Conservation (phyloP, 169 alveolate species). For the Plasmodium berghei region DNA sequence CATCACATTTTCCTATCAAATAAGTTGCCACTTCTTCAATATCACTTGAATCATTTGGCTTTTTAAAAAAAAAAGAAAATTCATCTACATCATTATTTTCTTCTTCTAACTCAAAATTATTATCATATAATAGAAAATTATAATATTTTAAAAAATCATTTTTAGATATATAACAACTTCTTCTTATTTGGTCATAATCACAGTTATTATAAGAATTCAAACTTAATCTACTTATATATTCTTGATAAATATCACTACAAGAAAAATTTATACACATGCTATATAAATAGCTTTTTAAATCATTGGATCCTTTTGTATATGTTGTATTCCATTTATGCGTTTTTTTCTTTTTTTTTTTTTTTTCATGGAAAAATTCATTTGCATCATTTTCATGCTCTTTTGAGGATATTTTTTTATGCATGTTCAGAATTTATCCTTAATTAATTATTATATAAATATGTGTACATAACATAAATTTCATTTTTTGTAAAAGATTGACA, state of each 20-base stretch:
- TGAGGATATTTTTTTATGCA: background rate
- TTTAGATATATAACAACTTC: conserved; percentile 53
- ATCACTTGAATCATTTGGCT: conserved; percentile 8
- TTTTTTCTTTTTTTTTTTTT: conserved; percentile 11
- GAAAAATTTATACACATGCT: conserved; percentile 45
- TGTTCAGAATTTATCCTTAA: background rate
- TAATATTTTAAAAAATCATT: conserved; percentile 63
- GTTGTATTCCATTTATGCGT: background rate
- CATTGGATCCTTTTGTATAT: conserved; percentile 11
- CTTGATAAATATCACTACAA: conserved; percentile 70
- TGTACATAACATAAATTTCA: background rate
- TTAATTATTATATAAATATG: background rate
- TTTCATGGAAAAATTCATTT: background rate
- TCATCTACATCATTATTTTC: conserved; percentile 21
- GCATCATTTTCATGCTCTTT: background rate
- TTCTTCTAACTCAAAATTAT: conserved; percentile 59
- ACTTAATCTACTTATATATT: conserved; percentile 52
- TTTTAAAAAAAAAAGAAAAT: background rate
- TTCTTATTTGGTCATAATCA: conserved; percentile 66
- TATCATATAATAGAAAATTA: conserved; percentile 46
- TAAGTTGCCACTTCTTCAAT: conserved; percentile 47
- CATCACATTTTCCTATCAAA: conserved; percentile 10
- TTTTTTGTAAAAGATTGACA: background rate
- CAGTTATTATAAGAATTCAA: conserved; percentile 59
- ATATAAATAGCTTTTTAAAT: conserved; percentile 38